Base-by-base conservation (phyloP, 2,329 filamentous ascomycete genomes). In the Lachnellula cervina region DNA sequence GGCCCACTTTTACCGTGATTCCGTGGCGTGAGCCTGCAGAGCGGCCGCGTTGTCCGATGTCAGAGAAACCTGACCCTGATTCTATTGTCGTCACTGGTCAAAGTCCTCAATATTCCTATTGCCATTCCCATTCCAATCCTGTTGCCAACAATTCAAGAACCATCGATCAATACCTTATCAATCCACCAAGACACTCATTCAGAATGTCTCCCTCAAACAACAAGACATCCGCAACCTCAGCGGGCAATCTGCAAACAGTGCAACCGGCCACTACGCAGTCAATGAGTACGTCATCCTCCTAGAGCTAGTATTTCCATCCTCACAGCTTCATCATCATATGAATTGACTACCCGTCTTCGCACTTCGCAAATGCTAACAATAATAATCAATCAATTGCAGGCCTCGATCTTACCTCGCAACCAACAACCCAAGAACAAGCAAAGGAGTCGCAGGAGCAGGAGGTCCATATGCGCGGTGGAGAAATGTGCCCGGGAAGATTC, bases 401-500 rank as follows among this genome's bases (percentile, higher is more conserved):
- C 28, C n/a, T 16, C 32, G 55, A 45, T 46, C 40, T 23, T 9
- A 42, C 57, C 14, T 28, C 52, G 8, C 51, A 56, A 54, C 25
- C 37, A 23, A 19, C 49, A 25, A 25, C 25, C 17, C 21, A 50
- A 50, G 21, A 16, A 14, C 46, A 54, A 55, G 42, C 40, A 13
- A 16, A 56, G n/a, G 49, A 57, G 25, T 46, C 42, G 13, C 45
- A 61, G 23, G 34, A 66, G 3, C 49, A 65, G 14, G 61, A 62
- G 16, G 52, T 68, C 21, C 52, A 59, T 7, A 58, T 71, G 34
- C 62, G 70, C 49, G 69, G 70, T 45, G 70, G 70, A 13, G 61
- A 67, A 13, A 55, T 51, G 42, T 73, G 71, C 52, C 70, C 68
- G 5, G 71, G 70, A 8, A 65, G 71, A 6, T 72, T 72, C 54